phyloP scores from a whole-genome alignment of 2,329 filamentous ascomycete species.

The Ceratocystis albifundus region DNA sequence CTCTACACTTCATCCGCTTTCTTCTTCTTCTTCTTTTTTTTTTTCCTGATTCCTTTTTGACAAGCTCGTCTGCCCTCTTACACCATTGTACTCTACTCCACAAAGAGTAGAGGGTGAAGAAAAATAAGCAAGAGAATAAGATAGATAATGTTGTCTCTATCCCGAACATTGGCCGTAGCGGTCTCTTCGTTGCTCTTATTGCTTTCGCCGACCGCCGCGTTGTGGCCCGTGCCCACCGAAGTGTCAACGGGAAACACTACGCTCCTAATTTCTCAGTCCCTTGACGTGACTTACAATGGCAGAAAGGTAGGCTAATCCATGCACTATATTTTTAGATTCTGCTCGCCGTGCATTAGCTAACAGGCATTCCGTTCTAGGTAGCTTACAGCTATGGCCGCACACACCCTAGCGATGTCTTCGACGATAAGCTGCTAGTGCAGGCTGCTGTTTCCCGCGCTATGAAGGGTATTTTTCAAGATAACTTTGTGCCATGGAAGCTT shows the following conservation, averaged over 20 bases:
- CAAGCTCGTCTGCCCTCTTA: not conserved
- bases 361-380: constrained; percentile 32
- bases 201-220: constrained; percentile 32
- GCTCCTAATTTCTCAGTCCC: constrained; percentile 42
- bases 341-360: not conserved
- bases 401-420: constrained; percentile 33
- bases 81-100: not conserved
- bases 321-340: constrained; percentile 27
- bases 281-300: constrained; percentile 49
- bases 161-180: constrained; percentile 14
- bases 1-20: not conserved
- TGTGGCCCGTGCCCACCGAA: constrained; percentile 47
- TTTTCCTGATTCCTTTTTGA: not conserved
- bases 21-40: not conserved
- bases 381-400: constrained; percentile 38
- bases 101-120: constrained; percentile 9
- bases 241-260: constrained; percentile 41
- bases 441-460: constrained; percentile 49
- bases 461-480: constrained; percentile 52
- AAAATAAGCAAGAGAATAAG: not conserved
- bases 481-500: constrained; percentile 70
- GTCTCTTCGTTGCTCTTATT: constrained; percentile 26
- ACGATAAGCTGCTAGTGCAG: constrained; percentile 44
- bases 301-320: constrained; percentile 40
- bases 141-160: constrained; percentile 19